Conservation (phyloP, 768 basidiomycete genomes). For the Pleurotus pulmonarius region DNA sequence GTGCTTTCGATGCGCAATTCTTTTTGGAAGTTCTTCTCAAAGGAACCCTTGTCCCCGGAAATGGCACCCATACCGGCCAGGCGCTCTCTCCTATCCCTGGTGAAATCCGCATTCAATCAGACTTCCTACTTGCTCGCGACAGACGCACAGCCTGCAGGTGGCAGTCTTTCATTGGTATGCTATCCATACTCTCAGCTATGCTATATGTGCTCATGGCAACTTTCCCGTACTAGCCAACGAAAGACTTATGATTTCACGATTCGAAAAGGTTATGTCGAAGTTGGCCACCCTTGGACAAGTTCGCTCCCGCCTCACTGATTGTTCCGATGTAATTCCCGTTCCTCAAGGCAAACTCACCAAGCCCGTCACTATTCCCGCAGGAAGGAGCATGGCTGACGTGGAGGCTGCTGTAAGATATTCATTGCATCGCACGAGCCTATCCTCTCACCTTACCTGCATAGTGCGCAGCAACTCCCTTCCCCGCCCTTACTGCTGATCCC, state of each 20-base stretch:
- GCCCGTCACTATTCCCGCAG: constrained; percentile 22
- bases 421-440: neutral
- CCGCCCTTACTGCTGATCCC: constrained; percentile 16
- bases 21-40: constrained; percentile 24
- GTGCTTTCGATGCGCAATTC: constrained; percentile 27
- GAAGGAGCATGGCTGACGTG: constrained; percentile 22
- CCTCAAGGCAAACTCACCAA: constrained; percentile 10
- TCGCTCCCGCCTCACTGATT: constrained; percentile 18
- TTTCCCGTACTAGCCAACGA: constrained; percentile 16
- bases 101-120: constrained; percentile 27
- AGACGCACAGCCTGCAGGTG: constrained; percentile 34
- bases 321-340: constrained; percentile 22
- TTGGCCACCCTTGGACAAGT: constrained; percentile 25
- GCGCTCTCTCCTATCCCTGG: constrained; percentile 19
- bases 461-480: constrained; percentile 22
- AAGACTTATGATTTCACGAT: constrained; percentile 16
- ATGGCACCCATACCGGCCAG: constrained; percentile 18
- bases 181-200: neutral
- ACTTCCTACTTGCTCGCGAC: constrained; percentile 21
- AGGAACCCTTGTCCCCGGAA: constrained; percentile 23
- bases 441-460: neutral
- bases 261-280: constrained; percentile 27
- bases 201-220: neutral
- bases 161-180: constrained; percentile 31
- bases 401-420: constrained; percentile 19